phyloP scores from a whole-genome alignment of 2,329 filamentous ascomycete genomes.

The Diaporthe humulicola region DNA sequence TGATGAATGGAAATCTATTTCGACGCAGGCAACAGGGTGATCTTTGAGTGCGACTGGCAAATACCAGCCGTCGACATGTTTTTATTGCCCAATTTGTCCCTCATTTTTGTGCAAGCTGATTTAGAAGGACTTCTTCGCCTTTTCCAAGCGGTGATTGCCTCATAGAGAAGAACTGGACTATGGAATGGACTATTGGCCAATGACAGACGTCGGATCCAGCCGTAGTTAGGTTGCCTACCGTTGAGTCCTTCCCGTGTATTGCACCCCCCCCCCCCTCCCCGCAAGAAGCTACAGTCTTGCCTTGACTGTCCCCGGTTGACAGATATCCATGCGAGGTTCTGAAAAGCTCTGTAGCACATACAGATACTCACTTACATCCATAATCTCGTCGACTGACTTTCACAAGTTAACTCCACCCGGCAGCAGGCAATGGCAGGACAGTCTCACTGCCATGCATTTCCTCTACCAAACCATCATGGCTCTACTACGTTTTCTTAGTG shows the following conservation, averaged over 20 bases:
- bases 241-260: background rate
- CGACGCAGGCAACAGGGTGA: background rate
- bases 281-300: background rate
- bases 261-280: background rate
- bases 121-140: background rate
- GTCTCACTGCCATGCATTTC: background rate
- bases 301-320: background rate
- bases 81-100: background rate
- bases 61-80: background rate
- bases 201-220: conserved; percentile 1
- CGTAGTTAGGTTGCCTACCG: background rate
- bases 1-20: background rate
- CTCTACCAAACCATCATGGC: background rate
- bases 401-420: background rate
- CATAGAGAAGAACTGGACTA: background rate
- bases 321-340: background rate
- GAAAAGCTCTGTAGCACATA: background rate
- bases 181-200: background rate
- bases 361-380: background rate
- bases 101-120: background rate
- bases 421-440: background rate
- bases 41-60: background rate
- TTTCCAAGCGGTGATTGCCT: background rate
- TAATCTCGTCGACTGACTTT: background rate
- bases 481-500: background rate